Evolutionary conservation across 768 basidiomycete species (phyloP).

Genomic region (Pleurotus giganteus): DNA sequence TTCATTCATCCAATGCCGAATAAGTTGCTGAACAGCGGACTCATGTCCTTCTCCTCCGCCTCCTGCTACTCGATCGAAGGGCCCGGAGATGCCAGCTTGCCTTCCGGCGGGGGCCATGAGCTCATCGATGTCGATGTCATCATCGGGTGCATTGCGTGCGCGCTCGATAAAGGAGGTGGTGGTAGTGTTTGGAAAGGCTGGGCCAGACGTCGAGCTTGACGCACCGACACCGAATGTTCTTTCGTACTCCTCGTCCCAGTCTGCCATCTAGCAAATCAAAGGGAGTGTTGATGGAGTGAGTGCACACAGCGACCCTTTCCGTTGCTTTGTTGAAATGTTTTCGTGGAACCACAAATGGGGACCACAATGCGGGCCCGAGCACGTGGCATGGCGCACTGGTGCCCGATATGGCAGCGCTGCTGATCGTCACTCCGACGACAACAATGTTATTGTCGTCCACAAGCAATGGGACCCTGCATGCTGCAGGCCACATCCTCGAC

Average conservation of each 20-base stretch:
- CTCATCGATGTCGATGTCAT: slow-evolving; percentile 13
- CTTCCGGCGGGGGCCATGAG: slow-evolving; percentile 2
- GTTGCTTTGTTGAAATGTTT: too few species aligned
- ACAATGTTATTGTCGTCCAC: too few species aligned
- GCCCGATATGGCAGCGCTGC: too few species aligned
- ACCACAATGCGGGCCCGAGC: too few species aligned
- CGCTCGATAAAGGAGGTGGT: slow-evolving; percentile 9
- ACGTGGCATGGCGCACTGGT: too few species aligned
- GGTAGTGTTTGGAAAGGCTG: background rate
- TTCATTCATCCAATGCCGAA: slow-evolving; percentile 86
- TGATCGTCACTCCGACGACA: too few species aligned
- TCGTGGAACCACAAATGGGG: too few species aligned
- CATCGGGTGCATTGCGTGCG: slow-evolving; percentile 10
- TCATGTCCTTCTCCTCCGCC: slow-evolving; percentile 31
- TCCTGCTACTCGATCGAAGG: background rate
- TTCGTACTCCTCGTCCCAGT: slow-evolving; percentile 16
- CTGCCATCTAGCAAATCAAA: background rate
- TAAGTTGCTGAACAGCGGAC: slow-evolving; percentile 66
- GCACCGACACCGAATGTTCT: background rate
- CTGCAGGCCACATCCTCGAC: too few species aligned
- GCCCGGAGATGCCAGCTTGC: slow-evolving; percentile 1
- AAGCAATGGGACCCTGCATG: too few species aligned
- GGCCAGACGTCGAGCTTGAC: background rate
- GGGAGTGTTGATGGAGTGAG: background rate
- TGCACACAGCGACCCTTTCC: too few species aligned